These are phyloP conservation scores for Stereocaulon alpinum DNA, from an alignment of 495 filamentous ascomycete species.

Conservation along the genomic window DNA sequence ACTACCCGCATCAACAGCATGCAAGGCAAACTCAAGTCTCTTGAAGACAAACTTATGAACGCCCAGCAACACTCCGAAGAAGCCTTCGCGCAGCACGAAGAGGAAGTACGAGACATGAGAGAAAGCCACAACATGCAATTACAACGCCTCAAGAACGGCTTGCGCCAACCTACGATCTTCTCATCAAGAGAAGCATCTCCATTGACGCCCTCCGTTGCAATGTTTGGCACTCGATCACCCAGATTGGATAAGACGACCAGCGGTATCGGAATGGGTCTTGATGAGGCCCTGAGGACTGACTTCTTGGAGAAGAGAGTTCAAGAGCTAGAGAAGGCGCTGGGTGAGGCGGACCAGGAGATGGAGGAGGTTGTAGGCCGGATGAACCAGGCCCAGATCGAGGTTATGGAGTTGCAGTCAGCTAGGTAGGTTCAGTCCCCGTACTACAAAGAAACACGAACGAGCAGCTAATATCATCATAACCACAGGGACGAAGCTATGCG, in stretches of 20 bases:
- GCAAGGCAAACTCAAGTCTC: constrained; percentile 62
- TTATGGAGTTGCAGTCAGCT: constrained; percentile 82
- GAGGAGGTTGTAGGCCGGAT: constrained; percentile 83
- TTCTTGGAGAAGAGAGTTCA: constrained; percentile 59
- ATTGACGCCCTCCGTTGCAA: constrained; percentile 39
- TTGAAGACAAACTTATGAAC: constrained; percentile 74
- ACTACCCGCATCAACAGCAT: constrained; percentile 70
- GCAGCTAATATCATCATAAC: constrained; percentile 25
- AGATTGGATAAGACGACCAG: constrained; percentile 49
- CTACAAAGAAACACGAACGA: neutral
- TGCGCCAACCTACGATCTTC: constrained; percentile 32
- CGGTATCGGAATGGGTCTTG: constrained; percentile 43
- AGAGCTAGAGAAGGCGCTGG: constrained; percentile 74
- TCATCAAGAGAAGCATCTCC: constrained; percentile 45
- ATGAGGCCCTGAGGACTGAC: constrained; percentile 60
- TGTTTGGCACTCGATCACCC: constrained; percentile 48
- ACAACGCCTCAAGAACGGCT: constrained; percentile 55
- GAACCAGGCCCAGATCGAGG: constrained; percentile 90
- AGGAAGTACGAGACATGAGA: constrained; percentile 63
- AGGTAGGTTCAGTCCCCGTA: constrained; percentile 40
- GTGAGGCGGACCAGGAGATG: constrained; percentile 85
- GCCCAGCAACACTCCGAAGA: constrained; percentile 87
- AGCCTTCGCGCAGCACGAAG: constrained; percentile 69
- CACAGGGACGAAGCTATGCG: constrained; percentile 73
- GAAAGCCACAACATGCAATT: constrained; percentile 72